A percentile compares a stretch with the other conserved stretches of the same genome.
These are phyloP conservation scores for Breviolum minutum DNA, from an alignment of 73 alveolate genomes.

Conservation along the genomic window DNA sequence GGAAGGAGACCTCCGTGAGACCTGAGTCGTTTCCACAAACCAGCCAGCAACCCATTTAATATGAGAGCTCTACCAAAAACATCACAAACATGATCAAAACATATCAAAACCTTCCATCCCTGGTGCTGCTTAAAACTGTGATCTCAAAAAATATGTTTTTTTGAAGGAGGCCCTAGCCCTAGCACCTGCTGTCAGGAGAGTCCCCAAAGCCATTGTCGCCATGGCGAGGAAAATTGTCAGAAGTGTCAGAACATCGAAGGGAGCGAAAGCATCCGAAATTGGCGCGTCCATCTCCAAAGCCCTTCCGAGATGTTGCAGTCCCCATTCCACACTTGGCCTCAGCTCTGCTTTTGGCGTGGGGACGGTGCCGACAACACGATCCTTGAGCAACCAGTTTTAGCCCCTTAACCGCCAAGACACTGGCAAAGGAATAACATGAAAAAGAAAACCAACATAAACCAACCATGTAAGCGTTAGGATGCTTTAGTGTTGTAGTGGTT, in stretches of 20 bases:
- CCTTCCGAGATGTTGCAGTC: conserved; percentile 3
- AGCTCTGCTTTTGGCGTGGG: neutral
- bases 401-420: no score
- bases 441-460: no score
- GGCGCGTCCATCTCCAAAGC: neutral
- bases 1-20: conserved; percentile 75
- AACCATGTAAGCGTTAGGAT: no score
- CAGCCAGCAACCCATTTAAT: neutral
- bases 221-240: conserved; percentile 23
- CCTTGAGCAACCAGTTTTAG: no score
- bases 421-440: no score
- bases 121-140: neutral
- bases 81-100: neutral
- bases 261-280: neutral
- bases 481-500: no score
- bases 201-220: conserved; percentile 12
- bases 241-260: conserved; percentile 1
- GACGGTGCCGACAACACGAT: no score
- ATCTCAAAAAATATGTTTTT: no score
- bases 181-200: conserved; percentile 38
- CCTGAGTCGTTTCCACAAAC: neutral
- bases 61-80: neutral
- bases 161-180: neutral
- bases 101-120: no score
- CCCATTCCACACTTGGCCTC: conserved; percentile 30